Evolutionary conservation across 2,329 filamentous ascomycete genomes (phyloP), one percentile per base, ranked within the genome.

Genomic region (Diaporthe sp.): DNA sequence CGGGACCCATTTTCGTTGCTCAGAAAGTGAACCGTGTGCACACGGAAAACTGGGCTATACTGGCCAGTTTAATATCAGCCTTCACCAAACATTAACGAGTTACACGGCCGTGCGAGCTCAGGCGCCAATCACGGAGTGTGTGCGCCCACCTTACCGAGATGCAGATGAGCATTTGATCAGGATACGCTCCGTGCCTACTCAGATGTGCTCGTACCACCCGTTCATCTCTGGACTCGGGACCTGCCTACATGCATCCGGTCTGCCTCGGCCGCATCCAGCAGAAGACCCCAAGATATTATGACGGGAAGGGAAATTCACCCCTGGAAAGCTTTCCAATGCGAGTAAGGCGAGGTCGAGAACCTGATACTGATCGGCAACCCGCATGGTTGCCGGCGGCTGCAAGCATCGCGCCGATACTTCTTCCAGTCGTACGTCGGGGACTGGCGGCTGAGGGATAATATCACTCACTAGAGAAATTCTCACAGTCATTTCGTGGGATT

Each of bases 211-310:
- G 61, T 60, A 30, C 72, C 72, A 74, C 72, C 54, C 38, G 40
- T 54, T 74, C 72, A 70, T 74, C 72, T 74, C 72, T 74, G 72
- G 64, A 54, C 72, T 74, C 72, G 72, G 72, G 55, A 69, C 61
- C 64, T 69, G 72, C 54, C 64, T 74, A 64, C 61, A 47, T 69
- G 61, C 72, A 70, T 57, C 72, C 72, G 72, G 40, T 33, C 38
- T 60, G 72, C 55, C 47, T 58, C 57, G 54, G 42, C 72, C 42
- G 54, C 66, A 42, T 69, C 61, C 42, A 58, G 55, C 61, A 58
- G 55, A 68, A 60, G 17, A 68, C 33, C 64, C 22, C 42, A 61
- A 38, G 52, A 68, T 47, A 22, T 40, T 9, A 60, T 50, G 54
- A 70, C 64, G 45, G 72, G 72, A 60, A 33, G 52, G 28, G 55